Conservation (phyloP, 1,139 yeast species). For the Pichia sp. region DNA sequence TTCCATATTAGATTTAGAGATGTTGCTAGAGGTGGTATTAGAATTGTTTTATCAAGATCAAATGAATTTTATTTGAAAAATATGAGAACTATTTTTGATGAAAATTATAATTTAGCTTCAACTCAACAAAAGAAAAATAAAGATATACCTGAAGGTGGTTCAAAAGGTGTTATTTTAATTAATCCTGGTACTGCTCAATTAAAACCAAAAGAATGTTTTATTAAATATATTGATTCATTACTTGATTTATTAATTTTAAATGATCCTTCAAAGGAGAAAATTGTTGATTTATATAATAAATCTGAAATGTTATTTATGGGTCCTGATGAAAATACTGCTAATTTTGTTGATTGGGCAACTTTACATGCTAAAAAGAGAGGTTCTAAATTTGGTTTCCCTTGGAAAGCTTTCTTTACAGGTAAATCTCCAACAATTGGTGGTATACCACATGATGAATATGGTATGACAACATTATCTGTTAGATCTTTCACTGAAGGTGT, state of each 20-base stretch:
- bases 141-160: slow-evolving; percentile 99
- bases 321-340: slow-evolving; percentile 98
- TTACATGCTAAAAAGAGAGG: slow-evolving; percentile 87
- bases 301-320: slow-evolving; percentile 94
- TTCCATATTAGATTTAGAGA: slow-evolving; percentile 97
- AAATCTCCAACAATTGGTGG: slow-evolving; percentile 91
- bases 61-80: slow-evolving; percentile 81
- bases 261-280: slow-evolving; percentile 64
- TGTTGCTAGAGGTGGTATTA: slow-evolving; percentile 96
- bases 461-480: slow-evolving; percentile 95
- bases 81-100: slow-evolving; percentile 86
- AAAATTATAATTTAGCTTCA: slow-evolving; percentile 89
- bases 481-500: slow-evolving; percentile 88
- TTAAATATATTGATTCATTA: slow-evolving; percentile 86
- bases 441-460: slow-evolving; percentile 96
- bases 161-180: slow-evolving; percentile 90
- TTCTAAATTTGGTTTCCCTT: slow-evolving; percentile 89
- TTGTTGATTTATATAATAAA: slow-evolving; percentile 76
- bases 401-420: slow-evolving; percentile 98
- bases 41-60: slow-evolving; percentile 86
- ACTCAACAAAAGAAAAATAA: slow-evolving; percentile 96
- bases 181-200: slow-evolving; percentile 77
- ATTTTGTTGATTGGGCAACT: slow-evolving; percentile 97
- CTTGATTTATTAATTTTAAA: slow-evolving; percentile 71
- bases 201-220: slow-evolving; percentile 78